Conservation (phyloP, 371 early-diverging fungal genomes). For the Gilbertella persicaria region DNA sequence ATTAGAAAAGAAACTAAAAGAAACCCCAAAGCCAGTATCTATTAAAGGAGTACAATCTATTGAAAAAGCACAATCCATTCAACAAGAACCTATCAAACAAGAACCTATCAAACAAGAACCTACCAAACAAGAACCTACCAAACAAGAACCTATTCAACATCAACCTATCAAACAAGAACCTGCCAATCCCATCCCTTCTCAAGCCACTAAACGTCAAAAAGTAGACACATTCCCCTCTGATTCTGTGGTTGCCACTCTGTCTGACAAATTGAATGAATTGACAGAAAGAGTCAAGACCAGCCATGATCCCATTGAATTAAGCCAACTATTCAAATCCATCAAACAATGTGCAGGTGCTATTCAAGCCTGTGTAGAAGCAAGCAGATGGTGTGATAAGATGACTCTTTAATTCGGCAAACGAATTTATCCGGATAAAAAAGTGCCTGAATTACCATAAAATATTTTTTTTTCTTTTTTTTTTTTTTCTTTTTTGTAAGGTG, state of each 20-base stretch:
- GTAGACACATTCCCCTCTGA: background rate
- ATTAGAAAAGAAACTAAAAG: constrained; percentile 4
- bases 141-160: background rate
- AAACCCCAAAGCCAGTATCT: background rate
- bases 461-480: background rate
- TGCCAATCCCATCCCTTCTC: background rate
- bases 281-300: constrained; percentile 14
- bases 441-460: no score
- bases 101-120: no score
- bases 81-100: no score
- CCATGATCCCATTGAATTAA: constrained; percentile 26
- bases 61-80: background rate
- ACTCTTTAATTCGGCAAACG: no score
- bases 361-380: constrained; percentile 27
- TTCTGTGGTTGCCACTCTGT: constrained; percentile 8
- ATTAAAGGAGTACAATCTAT: background rate
- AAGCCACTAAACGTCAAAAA: constrained; percentile 17
- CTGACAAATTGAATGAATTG: constrained; percentile 23
- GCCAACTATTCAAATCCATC: constrained; percentile 32
- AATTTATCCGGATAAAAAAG: no score
- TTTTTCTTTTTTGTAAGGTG: constrained; percentile 4
- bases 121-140: background rate
- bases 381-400: no score
- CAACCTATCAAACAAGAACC: background rate
- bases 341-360: constrained; percentile 35